Evolutionary conservation across 345 rosid species (phyloP), one percentile per base, ranked within the genome.

Genomic region (Boechera retrofracta): DNA sequence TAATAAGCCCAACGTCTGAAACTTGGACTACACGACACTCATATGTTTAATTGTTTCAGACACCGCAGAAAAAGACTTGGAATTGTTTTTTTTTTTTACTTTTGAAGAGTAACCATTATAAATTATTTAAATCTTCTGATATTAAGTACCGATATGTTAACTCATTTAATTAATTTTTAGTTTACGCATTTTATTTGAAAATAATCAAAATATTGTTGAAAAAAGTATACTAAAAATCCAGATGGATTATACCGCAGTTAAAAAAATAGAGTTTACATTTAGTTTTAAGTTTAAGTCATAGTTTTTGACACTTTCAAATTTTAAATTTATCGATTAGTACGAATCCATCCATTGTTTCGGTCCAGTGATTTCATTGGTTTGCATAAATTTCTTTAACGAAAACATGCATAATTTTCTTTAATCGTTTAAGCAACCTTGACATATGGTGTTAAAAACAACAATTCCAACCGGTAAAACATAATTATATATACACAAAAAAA

Each of bases 1-100:
- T 7, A 64, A 54, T 21, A 63, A 32, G 33, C 5, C 21, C 10
- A 73, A 15, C 56, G 71, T 44, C 45, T 64, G 71, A 42, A 64
- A 64, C 71, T 35, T 64, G 58, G 57, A 56, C 64, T 64, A 35
- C 56, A 64, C 64, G 26, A 36, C 56, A 63, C 35, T 63, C 44
- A 18, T 38, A 63, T 16, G 67, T 59, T 59, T 32, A 41, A 41
- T 28, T 45, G 57, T 45, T 33, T 58, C 67, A 35, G 67, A 70
- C 33, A n/a, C 13, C 21, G 3, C 42, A 56, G 13, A 39, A 2
- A 44, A 7, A 5, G 13, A 32, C 33, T 60, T 58, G 13, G 56
- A 21, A 0, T 45, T 45, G 1, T 21, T 24, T 7, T 15, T 18
- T 24, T 6, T 32, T 57, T 70, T 10, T 4, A 60, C 68, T 63